Conservation (phyloP, 768 basidiomycete species). For the Calocybe indica region DNA sequence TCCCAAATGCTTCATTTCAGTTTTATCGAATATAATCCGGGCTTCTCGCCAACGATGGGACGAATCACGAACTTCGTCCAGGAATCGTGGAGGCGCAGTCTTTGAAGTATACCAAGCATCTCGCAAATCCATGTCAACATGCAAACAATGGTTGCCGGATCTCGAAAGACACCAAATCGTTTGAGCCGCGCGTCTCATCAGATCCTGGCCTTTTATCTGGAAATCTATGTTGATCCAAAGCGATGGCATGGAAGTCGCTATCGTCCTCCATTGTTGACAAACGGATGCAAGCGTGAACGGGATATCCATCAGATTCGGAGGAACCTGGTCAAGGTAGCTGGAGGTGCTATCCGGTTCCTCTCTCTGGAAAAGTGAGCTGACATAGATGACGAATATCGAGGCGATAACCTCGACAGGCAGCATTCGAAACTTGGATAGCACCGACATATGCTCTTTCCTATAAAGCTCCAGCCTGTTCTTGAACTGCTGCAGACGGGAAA, state of each 20-base stretch:
- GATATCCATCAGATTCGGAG: neutral
- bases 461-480: neutral
- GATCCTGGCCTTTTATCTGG: neutral
- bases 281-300: neutral
- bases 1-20: no score
- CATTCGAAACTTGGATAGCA: neutral
- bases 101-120: no score
- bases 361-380: neutral
- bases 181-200: neutral
- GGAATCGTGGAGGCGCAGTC: no score
- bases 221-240: conserved; percentile 1
- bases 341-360: conserved; percentile 1
- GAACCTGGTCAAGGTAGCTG: neutral
- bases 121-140: neutral
- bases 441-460: no score
- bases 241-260: neutral
- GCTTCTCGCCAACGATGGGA: no score
- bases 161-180: neutral
- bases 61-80: no score
- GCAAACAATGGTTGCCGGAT: neutral
- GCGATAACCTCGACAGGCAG: no score
- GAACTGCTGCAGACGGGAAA: no score
- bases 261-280: neutral
- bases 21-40: no score
- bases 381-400: no score